phyloP scores from a whole-genome alignment of 345 rosid species.

The Punica granatum region DNA sequence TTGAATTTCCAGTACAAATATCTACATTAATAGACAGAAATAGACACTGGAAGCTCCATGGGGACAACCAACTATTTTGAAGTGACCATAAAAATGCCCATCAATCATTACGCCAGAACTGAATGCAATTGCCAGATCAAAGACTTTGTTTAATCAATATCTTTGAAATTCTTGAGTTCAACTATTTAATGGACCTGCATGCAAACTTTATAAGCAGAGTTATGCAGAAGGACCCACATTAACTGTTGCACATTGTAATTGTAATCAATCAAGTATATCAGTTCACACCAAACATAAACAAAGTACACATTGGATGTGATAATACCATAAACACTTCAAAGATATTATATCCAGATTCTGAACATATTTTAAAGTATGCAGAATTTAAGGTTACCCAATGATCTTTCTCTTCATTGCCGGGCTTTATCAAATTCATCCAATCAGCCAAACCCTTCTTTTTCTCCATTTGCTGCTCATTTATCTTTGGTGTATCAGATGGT shows the following conservation, averaged over 20 bases:
- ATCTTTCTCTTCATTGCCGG: slow-evolving; percentile 92
- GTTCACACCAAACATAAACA: not conserved
- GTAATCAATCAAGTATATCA: not conserved
- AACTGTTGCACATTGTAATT: not conserved
- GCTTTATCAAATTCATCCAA: slow-evolving; percentile 91
- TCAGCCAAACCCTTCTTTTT: slow-evolving; percentile 74
- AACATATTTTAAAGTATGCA: not conserved
- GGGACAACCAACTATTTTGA: too few relatives aligned
- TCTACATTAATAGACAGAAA: too few relatives aligned
- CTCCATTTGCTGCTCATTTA: slow-evolving; percentile 57
- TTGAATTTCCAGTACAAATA: not conserved
- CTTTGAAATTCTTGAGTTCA: not conserved
- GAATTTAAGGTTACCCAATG: slow-evolving; percentile 31
- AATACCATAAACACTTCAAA: not conserved
- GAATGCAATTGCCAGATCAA: not conserved
- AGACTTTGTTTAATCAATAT: not conserved
- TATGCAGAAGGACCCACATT: not conserved
- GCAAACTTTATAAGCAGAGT: not conserved
- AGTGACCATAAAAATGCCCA: not conserved
- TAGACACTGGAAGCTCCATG: too few relatives aligned
- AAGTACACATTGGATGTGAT: not conserved
- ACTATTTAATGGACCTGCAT: not conserved
- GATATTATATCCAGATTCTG: too few relatives aligned
- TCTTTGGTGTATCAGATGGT: slow-evolving; percentile 46
- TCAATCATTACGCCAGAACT: not conserved